These are phyloP conservation scores for Litchi chinensis DNA, from an alignment of 345 rosid species.

Conservation along the genomic window DNA sequence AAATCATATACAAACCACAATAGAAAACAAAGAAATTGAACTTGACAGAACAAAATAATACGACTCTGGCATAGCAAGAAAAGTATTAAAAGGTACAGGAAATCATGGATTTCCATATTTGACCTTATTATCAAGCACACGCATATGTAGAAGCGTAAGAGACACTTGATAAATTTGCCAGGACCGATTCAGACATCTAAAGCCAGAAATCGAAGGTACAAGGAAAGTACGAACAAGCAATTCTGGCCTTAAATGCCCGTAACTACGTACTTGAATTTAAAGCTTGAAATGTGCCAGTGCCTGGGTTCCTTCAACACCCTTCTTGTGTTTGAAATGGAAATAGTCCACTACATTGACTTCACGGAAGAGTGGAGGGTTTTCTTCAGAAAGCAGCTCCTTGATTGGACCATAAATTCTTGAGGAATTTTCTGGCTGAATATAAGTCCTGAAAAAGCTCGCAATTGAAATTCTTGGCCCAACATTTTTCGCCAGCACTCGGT, in stretches of 20 bases:
- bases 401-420: constrained; percentile 34
- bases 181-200: too few relatives aligned
- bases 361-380: constrained; percentile 33
- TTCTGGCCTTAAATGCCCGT: background rate
- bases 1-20: background rate
- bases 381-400: constrained; percentile 34
- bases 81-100: too few relatives aligned
- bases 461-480: constrained; percentile 35
- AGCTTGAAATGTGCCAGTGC: constrained; percentile 19
- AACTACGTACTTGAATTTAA: background rate
- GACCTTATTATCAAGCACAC: background rate
- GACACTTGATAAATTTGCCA: background rate
- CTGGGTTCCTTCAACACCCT: constrained; percentile 25
- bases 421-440: constrained; percentile 19
- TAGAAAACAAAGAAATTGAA: too few relatives aligned
- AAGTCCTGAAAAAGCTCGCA: constrained; percentile 28
- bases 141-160: background rate
- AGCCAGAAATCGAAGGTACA: background rate
- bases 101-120: background rate
- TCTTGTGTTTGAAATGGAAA: constrained; percentile 18
- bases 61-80: too few relatives aligned
- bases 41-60: too few relatives aligned
- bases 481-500: constrained; percentile 32
- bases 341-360: constrained; percentile 25
- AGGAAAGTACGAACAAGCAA: background rate